Percentiles rank a stretch among this genome's conserved stretches.
Conservation (phyloP, 371 early-diverging fungal genomes). For the Mortierella sp. region DNA sequence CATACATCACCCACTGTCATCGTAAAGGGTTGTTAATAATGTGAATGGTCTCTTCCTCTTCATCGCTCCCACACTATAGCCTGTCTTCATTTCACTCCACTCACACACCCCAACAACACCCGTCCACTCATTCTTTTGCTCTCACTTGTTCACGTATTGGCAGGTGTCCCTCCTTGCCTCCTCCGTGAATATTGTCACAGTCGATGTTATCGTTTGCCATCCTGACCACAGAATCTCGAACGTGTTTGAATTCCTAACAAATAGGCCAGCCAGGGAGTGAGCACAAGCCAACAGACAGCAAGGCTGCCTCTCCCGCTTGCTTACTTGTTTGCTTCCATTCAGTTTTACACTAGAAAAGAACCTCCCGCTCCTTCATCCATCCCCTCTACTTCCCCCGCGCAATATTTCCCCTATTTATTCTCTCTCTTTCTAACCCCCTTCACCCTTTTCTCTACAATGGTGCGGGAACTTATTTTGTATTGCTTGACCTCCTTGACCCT, state of each 20-base stretch:
- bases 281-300: constrained; percentile 5
- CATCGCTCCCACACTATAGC: not conserved
- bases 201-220: constrained; percentile 4
- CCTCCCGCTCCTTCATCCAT: not conserved
- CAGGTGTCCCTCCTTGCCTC: not conserved
- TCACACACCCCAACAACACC: not conserved
- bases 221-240: not conserved
- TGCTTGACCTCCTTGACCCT: not conserved
- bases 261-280: not conserved
- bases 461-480: not conserved
- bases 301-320: no score
- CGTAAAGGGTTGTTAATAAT: no score
- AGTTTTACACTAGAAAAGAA: not conserved
- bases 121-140: not conserved
- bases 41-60: not conserved
- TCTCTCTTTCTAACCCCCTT: not conserved
- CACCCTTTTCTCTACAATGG: not conserved
- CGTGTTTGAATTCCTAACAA: not conserved
- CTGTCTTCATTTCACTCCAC: no score
- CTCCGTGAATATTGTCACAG: not conserved
- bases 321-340: not conserved
- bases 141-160: not conserved
- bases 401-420: not conserved
- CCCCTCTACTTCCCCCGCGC: not conserved
- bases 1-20: not conserved